Conservation (phyloP, 805 yeast species). For the Hanseniaspora valbyensis region DNA sequence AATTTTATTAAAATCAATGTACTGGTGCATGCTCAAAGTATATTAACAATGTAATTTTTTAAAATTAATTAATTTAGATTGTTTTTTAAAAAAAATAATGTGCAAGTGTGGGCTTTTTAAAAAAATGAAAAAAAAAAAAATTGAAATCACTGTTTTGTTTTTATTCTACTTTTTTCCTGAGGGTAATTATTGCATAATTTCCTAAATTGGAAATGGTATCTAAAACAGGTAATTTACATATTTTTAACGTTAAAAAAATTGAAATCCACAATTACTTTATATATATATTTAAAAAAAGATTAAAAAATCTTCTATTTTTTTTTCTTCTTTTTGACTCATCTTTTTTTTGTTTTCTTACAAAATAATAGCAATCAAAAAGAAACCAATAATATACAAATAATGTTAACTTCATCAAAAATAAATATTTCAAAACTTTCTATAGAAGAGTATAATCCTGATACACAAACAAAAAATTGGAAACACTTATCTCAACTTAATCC, state of each 20-base stretch:
- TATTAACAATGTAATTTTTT: too few species aligned
- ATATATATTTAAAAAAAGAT: too few species aligned
- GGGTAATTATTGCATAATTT: not conserved
- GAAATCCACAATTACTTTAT: too few species aligned
- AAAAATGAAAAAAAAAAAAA: too few species aligned
- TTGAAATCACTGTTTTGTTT: too few species aligned
- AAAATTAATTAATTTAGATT: not conserved
- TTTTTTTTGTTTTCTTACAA: not conserved
- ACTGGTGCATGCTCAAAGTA: too few species aligned
- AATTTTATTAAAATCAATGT: too few species aligned
- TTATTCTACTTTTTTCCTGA: not conserved
- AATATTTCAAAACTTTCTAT: constrained; percentile 6
- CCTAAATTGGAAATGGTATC: not conserved
- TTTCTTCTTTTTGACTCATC: too few species aligned
- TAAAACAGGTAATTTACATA: not conserved
- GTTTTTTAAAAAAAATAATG: too few species aligned
- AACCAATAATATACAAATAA: not conserved
- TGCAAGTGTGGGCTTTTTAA: too few species aligned
- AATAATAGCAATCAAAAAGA: not conserved
- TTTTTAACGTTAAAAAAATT: too few species aligned
- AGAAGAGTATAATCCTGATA: not conserved
- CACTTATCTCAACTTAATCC: constrained; percentile 4
- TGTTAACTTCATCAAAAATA: not conserved
- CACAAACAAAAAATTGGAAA: constrained; percentile 7
- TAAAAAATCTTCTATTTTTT: too few species aligned